Conservation (phyloP, 805 yeast species). For the Metschnikowia amazonensis region DNA sequence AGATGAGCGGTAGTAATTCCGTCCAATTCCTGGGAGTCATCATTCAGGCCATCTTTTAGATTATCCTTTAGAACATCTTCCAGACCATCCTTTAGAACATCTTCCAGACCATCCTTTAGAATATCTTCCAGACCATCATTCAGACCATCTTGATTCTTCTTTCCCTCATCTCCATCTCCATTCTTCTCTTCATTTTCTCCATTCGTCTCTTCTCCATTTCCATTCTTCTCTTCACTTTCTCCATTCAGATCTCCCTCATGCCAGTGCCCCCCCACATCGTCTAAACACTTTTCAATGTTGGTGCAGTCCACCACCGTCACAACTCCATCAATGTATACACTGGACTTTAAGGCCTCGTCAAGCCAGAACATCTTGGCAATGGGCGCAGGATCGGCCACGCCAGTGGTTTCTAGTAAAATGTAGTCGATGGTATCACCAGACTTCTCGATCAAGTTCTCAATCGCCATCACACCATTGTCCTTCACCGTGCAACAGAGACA, state of each 20-base stretch:
- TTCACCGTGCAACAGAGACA: conserved; percentile 95
- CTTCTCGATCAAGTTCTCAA: conserved; percentile 76
- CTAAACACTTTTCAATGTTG: conserved; percentile 61
- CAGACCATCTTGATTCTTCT: no score
- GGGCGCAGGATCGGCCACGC: conserved; percentile 97
- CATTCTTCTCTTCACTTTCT: conserved; percentile 11
- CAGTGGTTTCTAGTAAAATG: conserved; percentile 91
- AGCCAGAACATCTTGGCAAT: conserved; percentile 97
- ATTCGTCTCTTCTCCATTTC: conserved; percentile 31
- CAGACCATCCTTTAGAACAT: no score
- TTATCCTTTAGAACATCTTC: no score
- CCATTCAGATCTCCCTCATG: conserved; percentile 44
- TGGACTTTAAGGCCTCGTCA: conserved; percentile 81
- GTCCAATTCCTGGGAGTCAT: no score
- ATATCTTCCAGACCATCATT: no score
- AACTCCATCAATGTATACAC: conserved; percentile 87
- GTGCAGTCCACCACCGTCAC: conserved; percentile 80
- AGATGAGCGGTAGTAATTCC: conserved; percentile 78
- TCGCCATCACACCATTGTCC: conserved; percentile 91
- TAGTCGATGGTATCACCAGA: conserved; percentile 77
- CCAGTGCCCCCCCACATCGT: conserved; percentile 72
- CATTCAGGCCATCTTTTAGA: no score
- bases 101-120: no score
- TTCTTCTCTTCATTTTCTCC: no score
- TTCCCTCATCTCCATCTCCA: no score